Base-by-base conservation (phyloP, 78 protist genomes). In the Chrysochromulina parva region DNA sequence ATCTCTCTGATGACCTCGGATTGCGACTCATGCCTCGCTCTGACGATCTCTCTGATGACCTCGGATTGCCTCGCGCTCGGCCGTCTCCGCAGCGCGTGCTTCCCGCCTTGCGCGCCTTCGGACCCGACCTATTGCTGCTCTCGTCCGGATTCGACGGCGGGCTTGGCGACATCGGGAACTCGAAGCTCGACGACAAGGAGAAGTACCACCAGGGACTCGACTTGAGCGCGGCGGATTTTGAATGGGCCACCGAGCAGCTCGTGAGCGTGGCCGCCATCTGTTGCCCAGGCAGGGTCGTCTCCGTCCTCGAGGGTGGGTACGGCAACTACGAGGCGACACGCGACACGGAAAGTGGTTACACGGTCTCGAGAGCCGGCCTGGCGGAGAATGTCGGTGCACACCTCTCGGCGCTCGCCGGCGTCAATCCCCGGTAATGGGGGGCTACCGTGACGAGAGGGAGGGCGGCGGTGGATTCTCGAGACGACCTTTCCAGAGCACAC, bases 121-220 rank as follows among this genome's bases (percentile, higher is more conserved):
- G 26, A 3, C 86, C 86, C 20, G 86, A 78, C 22, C 60, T 78
- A 48, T 2, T 78, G 22, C 47, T 78, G 48, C n/a, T 78, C 60
- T 78, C 86, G 19, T 53, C 86, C 16, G 86, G 86, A 58, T 78
- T 78, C 86, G 86, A 78, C 60, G 86, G 57, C 58, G 62, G 50
- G 19, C 0, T 0, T 11, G 2, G 20, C 48, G 86, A 78, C 47
- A 26, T 53, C 11, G 62, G 85, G 11, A 76, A 76, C n/a, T 78
- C 62, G 60, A 53, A 24, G 59, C 86, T 53, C 60, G 47, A 74
- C 82, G 50, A 53, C 28, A 48, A 11, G 57, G 82, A 48, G 57
- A 48, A 71, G 80, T 76, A 52, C 55, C 59, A 52, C 28, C 86
- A 52, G n/a, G 62, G 86, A 2, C 58, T 53, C 47, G 62, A 53